Percentiles rank a stretch among this genome's conserved stretches.
Conservation (phyloP, 2,329 filamentous ascomycete genomes). For the Diaporthe vaccinii region DNA sequence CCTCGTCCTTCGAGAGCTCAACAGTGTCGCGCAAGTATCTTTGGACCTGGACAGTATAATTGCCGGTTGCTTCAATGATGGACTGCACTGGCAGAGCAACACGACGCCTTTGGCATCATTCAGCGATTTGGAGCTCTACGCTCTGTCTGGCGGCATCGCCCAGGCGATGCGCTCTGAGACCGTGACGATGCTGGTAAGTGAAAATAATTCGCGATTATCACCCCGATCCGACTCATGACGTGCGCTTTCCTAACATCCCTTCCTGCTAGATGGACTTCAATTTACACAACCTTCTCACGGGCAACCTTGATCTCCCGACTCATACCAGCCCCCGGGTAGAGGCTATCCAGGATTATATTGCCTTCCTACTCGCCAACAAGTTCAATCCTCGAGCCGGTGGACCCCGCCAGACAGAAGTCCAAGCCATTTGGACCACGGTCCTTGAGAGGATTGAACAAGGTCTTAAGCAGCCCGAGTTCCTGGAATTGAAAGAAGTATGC, state of each 20-base stretch:
- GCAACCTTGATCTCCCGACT: not conserved
- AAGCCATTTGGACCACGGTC: conserved; percentile 18
- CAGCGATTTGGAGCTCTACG: conserved; percentile 10
- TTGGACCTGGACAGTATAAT: conserved; percentile 34
- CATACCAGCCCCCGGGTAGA: conserved; percentile 5
- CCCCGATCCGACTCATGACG: not conserved
- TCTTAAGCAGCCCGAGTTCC: conserved; percentile 13
- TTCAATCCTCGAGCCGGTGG: conserved; percentile 18
- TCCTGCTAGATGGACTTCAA: conserved; percentile 2
- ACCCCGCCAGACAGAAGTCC: not conserved
- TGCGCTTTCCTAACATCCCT: not conserved
- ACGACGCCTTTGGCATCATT: conserved; percentile 18
- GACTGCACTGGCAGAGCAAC: not conserved
- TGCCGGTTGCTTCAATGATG: conserved; percentile 31
- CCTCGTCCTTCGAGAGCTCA: conserved; percentile 35
- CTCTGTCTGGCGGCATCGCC: conserved; percentile 33
- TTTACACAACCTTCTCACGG: conserved; percentile 25
- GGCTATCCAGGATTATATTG: conserved; percentile 30
- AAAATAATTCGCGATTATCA: not conserved
- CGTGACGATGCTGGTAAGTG: conserved; percentile 34
- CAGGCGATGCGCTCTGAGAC: conserved; percentile 27
- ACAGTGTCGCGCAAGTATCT: conserved; percentile 25
- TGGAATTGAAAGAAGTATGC: conserved; percentile 27
- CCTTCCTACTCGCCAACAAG: conserved; percentile 39
- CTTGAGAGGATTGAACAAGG: conserved; percentile 28